Base-by-base conservation (phyloP, 192 early-diverging fungal genomes). In the Oehlia diaphana region DNA sequence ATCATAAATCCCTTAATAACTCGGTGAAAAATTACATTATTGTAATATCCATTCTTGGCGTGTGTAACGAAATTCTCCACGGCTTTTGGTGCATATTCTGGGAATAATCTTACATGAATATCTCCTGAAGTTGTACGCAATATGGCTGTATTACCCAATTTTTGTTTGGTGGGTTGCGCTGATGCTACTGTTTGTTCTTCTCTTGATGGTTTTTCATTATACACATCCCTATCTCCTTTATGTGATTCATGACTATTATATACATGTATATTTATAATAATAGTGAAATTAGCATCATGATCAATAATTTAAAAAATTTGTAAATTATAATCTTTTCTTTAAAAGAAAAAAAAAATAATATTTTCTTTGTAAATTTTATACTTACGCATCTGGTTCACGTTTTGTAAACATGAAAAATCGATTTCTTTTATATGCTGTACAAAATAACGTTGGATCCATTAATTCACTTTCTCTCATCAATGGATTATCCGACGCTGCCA, bases 1-100 rank as follows among this genome's bases (percentile, higher is more conserved):
- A 98, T 84, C 96, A 99, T 99, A 81, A 99, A 99, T 12, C 92
- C 89, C 82, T 97, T 96, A 83, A 99, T 97, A 19, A 97, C 92
- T n/a, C 97, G 88, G 84, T 99, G 97, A 85, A 99, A 98, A 35
- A 96, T 92, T n/a, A 97, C 85, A 68, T 92, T 92, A 73, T 97
- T 94, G 81, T 96, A 98, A 79, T 97, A 98, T 5, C 90, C 94
- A 72, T 93, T 93, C 72, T 93, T 92, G 4, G 95, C 84, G 64
- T 96, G 92, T 0, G 91, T 93, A 13, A 93, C 92, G 85, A 98
- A 99, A 82, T 98, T 99, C 84, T 98, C 95, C 23, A 97, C 96
- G 3, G 97, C 92, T 82, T 96, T 97, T 23, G 94, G 94, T 12
- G 95, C 96, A 75, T 93, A 87, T 66, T 99, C 94, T 4, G 98